These are phyloP conservation scores for Collybiopsis luxurians DNA, from an alignment of 768 basidiomycete species.

Conservation along the genomic window DNA sequence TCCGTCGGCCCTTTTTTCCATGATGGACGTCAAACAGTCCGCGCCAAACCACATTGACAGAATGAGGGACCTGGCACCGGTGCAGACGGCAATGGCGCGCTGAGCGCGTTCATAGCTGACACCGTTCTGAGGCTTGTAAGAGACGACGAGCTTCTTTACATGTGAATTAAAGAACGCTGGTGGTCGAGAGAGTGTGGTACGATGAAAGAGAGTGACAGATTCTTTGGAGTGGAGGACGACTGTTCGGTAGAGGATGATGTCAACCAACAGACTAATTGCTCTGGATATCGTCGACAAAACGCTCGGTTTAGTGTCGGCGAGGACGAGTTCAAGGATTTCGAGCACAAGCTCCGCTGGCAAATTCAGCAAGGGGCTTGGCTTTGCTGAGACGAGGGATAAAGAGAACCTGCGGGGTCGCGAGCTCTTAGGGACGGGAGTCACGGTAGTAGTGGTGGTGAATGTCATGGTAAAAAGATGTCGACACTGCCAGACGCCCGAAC, in stretches of 20 bases:
- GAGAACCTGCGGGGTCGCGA: slow-evolving; percentile 12
- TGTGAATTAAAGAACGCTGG: slow-evolving; percentile 24
- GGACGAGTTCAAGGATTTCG: slow-evolving; percentile 33
- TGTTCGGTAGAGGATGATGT: slow-evolving; percentile 35
- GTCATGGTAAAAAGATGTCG: not conserved
- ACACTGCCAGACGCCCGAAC: no score
- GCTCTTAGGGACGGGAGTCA: slow-evolving; percentile 1
- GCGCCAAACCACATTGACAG: slow-evolving; percentile 23
- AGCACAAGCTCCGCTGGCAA: slow-evolving; percentile 37
- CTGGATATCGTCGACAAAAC: slow-evolving; percentile 12
- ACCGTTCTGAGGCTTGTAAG: slow-evolving; percentile 18
- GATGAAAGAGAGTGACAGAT: slow-evolving; percentile 30
- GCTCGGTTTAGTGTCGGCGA: slow-evolving; percentile 24
- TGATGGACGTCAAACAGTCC: slow-evolving; percentile 13
- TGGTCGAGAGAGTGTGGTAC: slow-evolving; percentile 28
- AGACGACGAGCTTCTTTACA: slow-evolving; percentile 36
- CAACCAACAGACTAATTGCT: slow-evolving; percentile 27
- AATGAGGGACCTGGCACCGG: slow-evolving; percentile 27
- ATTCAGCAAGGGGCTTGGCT: slow-evolving; percentile 23
- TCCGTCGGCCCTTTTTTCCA: slow-evolving; percentile 8
- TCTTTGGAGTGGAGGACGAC: slow-evolving; percentile 31
- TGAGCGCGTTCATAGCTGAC: slow-evolving; percentile 15
- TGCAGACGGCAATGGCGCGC: slow-evolving; percentile 30
- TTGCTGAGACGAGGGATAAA: slow-evolving; percentile 17
- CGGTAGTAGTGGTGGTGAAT: slow-evolving; percentile 1